A percentile compares a stretch with the other conserved stretches of the same genome.
Conservation (phyloP, 345 rosid genomes). For the Euphorbia peplus region DNA sequence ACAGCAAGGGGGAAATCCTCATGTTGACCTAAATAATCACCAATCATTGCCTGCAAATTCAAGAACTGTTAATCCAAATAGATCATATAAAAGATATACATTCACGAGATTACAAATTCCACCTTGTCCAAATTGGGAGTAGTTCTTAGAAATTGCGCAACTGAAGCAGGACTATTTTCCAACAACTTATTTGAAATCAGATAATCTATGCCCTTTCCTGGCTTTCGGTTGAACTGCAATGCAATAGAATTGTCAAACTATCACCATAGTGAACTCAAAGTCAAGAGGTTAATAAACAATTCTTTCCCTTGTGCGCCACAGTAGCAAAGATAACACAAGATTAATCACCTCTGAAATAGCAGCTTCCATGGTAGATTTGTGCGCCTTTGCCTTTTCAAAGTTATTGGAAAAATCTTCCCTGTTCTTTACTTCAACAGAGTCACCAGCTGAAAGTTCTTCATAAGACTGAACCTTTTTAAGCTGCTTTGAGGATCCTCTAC, state of each 20-base stretch:
- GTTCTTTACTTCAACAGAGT: slow-evolving; percentile 48
- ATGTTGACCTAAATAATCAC: slow-evolving; percentile 96
- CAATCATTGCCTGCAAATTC: slow-evolving; percentile 78
- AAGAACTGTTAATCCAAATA: slow-evolving; percentile 33
- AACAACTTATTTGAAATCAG: slow-evolving; percentile 74
- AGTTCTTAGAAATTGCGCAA: slow-evolving; percentile 83
- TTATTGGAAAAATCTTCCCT: slow-evolving; percentile 70
- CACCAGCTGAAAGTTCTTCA: slow-evolving; percentile 37
- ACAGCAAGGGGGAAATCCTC: slow-evolving; percentile 97
- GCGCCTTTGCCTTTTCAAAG: slow-evolving; percentile 97
- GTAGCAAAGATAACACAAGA: slow-evolving; percentile 9
- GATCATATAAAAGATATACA: slow-evolving; percentile 12
- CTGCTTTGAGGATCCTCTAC: slow-evolving; percentile 45
- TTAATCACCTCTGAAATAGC: slow-evolving; percentile 73
- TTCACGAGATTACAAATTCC: slow-evolving; percentile 16
- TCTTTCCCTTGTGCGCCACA: not conserved
- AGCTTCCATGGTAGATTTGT: slow-evolving; percentile 90
- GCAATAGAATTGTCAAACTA: slow-evolving; percentile 21
- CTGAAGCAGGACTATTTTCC: slow-evolving; percentile 71
- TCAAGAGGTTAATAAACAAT: not conserved
- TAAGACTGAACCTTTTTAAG: slow-evolving; percentile 37
- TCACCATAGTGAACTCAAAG: slow-evolving; percentile 9
- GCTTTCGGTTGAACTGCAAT: slow-evolving; percentile 88
- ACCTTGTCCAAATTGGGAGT: slow-evolving; percentile 83
- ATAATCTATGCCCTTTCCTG: slow-evolving; percentile 73